Conservation (phyloP, 768 basidiomycete species). For the Inosperma sp. region DNA sequence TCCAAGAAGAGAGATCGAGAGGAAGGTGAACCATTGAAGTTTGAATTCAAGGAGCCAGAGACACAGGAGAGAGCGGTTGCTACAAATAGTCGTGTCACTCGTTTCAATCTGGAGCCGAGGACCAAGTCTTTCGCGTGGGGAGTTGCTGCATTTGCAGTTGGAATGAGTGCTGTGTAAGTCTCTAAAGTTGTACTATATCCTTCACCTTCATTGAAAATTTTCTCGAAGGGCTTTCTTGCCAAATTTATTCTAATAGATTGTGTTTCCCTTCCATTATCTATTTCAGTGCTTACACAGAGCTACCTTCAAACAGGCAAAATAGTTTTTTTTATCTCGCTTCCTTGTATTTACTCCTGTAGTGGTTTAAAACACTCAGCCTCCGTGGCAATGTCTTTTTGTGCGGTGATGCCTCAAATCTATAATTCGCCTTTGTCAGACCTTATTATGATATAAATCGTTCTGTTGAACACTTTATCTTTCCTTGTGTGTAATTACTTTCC, state of each 20-base stretch:
- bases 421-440: too few relatives aligned
- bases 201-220: not conserved
- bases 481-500: too few relatives aligned
- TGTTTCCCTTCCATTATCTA: not conserved
- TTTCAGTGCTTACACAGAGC: not conserved
- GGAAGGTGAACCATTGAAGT: conserved; percentile 45
- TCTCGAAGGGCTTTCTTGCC: conserved; percentile 50
- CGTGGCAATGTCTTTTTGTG: too few relatives aligned
- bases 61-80: conserved; percentile 46
- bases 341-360: too few relatives aligned
- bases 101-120: conserved; percentile 57
- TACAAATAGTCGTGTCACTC: conserved; percentile 58
- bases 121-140: conserved; percentile 82
- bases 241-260: conserved; percentile 48
- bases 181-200: conserved; percentile 1
- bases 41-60: conserved; percentile 70
- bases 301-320: not conserved
- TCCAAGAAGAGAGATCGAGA: conserved; percentile 52
- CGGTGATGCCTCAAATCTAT: too few relatives aligned
- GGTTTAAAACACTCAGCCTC: too few relatives aligned
- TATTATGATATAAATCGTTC: too few relatives aligned
- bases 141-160: conserved; percentile 76
- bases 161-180: conserved; percentile 75
- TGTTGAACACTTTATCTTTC: too few relatives aligned
- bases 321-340: not conserved